Evolutionary conservation across 192 early-diverging fungal genomes (phyloP), one percentile per base, ranked within the genome.

Genomic region (Backusella tuberculispora): DNA sequence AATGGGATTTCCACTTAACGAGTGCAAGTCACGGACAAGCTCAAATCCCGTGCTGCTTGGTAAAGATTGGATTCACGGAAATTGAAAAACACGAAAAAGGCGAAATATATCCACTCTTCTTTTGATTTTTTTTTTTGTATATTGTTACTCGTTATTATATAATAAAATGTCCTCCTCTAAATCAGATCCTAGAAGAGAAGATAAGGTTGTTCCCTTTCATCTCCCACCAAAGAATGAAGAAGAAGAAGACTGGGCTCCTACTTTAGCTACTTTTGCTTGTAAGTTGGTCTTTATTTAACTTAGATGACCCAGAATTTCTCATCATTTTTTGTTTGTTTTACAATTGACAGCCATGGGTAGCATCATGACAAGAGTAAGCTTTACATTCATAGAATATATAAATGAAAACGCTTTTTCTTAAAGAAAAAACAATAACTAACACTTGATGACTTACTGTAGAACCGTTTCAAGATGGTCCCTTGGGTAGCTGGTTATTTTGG

Each of bases 401-500:
- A 34, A 43, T 26, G 8, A 47, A 71, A 9, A 71, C 3, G 1
- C 9, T 67, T 12, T 1, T 67, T 43, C 1, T 43, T 3, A 0
- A 4, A 34, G 2, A 34, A 34, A 34, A 34, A 4, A 40, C 10
- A 6, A 21, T 17, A n/a, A 19, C 6, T 34, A 34, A 29, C 17
- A 63, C 5, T 63, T 34, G 21, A n/a, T 26, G 29, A 40, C 29
- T 34, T 63, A 21, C 60, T 45, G 34, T 75, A 82, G 81, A 82
- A 76, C 41, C 69, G 73, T 29, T 82, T 63, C 19, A 78, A 74
- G 46, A 17, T 73, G 3, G 17, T 82, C 15, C 81, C 81, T 34
- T 82, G 81, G 81, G 42, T 78, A 26, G 72, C 81, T 5, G 41
- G 72, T 48, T 82, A 75, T 41, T 82, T 82, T 73, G 81, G 81